A percentile compares a stretch with the other conserved stretches of the same genome.
phyloP scores from a whole-genome alignment of 352 stramenopile genomes.

The Phytophthora brassicae region DNA sequence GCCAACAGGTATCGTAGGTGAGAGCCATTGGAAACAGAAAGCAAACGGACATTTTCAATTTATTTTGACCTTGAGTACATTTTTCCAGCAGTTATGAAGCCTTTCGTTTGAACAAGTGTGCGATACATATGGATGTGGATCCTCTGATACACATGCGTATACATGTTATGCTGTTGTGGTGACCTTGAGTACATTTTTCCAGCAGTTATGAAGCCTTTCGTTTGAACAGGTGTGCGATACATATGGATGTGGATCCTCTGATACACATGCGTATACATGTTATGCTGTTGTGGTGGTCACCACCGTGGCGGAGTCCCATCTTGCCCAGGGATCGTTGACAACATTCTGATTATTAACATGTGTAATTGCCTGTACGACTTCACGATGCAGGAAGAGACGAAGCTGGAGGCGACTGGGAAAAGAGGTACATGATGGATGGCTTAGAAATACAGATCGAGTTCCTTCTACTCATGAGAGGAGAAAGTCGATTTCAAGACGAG shows the following conservation, averaged over 20 bases:
- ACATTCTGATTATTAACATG: too few species aligned
- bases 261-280: too few species aligned
- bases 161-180: conserved; percentile 14
- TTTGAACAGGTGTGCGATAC: too few species aligned
- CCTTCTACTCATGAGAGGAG: conserved; percentile 40
- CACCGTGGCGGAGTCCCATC: conserved; percentile 25
- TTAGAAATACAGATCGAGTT: conserved; percentile 29
- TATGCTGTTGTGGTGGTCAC: conserved; percentile 9
- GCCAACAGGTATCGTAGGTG: conserved; percentile 6
- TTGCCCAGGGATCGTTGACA: conserved; percentile 13
- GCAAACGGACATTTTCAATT: not conserved
- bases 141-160: too few species aligned
- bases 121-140: too few species aligned
- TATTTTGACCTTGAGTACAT: conserved; percentile 15
- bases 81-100: too few species aligned
- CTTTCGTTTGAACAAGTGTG: too few species aligned
- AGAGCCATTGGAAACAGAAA: not conserved
- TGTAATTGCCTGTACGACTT: conserved; percentile 7
- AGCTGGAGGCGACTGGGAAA: conserved; percentile 18
- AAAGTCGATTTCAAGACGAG: conserved; percentile 42
- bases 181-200: conserved; percentile 1
- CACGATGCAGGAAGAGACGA: conserved; percentile 26
- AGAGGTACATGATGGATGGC: conserved; percentile 11
- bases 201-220: too few species aligned
- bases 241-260: too few species aligned